phyloP scores from a whole-genome alignment of 371 early-diverging fungal genomes.

The Mucor irregularis region DNA sequence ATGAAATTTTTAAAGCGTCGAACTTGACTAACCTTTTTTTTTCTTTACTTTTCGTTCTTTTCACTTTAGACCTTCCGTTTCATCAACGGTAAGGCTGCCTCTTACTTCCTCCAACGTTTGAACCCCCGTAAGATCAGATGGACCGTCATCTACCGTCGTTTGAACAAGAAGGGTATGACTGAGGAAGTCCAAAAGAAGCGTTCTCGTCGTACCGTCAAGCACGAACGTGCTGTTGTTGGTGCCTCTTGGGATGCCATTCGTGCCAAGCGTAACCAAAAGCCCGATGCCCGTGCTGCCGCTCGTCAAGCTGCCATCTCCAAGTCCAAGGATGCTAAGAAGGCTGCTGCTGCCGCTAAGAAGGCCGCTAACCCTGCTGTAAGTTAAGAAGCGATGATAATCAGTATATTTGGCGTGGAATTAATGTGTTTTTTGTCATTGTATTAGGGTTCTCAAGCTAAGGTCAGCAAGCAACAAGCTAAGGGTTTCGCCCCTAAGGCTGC shows the following conservation, averaged over 20 bases:
- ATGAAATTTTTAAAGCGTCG: background rate
- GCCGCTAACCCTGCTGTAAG: slow-evolving; percentile 44
- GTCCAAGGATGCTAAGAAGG: slow-evolving; percentile 88
- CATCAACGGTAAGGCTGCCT: slow-evolving; percentile 94
- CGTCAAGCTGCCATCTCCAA: slow-evolving; percentile 85
- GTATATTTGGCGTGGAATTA: background rate
- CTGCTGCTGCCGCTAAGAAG: slow-evolving; percentile 83
- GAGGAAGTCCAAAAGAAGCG: slow-evolving; percentile 97
- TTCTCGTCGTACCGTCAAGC: slow-evolving; percentile 92
- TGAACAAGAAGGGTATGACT: slow-evolving; percentile 98
- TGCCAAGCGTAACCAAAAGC: slow-evolving; percentile 94
- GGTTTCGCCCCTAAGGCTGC: slow-evolving; percentile 84
- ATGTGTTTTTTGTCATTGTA: background rate
- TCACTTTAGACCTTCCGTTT: slow-evolving; percentile 86
- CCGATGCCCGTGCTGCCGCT: slow-evolving; percentile 92
- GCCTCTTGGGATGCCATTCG: slow-evolving; percentile 93
- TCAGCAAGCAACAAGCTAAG: slow-evolving; percentile 87
- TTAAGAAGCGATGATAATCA: background rate
- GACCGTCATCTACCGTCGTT: slow-evolving; percentile 96
- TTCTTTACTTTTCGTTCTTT: background rate
- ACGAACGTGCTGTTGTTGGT: slow-evolving; percentile 95
- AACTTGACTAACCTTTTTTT: background rate
- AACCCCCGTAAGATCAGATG: slow-evolving; percentile 98
- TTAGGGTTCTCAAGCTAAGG: slow-evolving; percentile 57
- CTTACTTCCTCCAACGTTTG: slow-evolving; percentile 92